Conservation (phyloP, 495 filamentous ascomycete genomes). For the Penicillium paradoxum region DNA sequence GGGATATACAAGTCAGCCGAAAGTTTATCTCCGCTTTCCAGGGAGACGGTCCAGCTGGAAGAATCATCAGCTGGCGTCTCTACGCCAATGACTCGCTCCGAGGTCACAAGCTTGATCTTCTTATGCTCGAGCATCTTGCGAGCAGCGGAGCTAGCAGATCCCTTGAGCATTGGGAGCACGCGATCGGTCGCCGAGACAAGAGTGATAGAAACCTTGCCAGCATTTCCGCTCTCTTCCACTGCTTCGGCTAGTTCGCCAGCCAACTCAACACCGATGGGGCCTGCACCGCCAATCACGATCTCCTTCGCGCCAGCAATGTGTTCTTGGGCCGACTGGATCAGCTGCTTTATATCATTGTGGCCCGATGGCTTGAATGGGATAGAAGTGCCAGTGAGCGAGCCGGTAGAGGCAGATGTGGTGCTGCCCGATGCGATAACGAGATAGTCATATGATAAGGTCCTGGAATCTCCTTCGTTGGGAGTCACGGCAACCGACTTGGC, state of each 20-base stretch:
- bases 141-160: slow-evolving; percentile 21
- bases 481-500: slow-evolving; percentile 40
- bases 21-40: slow-evolving; percentile 39
- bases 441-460: slow-evolving; percentile 44
- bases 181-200: slow-evolving; percentile 36
- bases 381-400: slow-evolving; percentile 30
- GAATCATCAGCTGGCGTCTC: slow-evolving; percentile 8
- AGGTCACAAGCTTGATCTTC: slow-evolving; percentile 25
- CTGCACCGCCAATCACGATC: slow-evolving; percentile 64
- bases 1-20: slow-evolving; percentile 58
- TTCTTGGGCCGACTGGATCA: slow-evolving; percentile 41
- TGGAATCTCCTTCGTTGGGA: slow-evolving; percentile 19
- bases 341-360: slow-evolving; percentile 37
- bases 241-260: slow-evolving; percentile 55
- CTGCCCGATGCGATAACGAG: slow-evolving; percentile 51
- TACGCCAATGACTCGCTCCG: slow-evolving; percentile 15
- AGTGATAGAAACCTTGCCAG: slow-evolving; percentile 38
- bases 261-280: slow-evolving; percentile 61
- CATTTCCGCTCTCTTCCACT: slow-evolving; percentile 32
- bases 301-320: slow-evolving; percentile 48
- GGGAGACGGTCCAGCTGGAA: slow-evolving; percentile 27
- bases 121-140: slow-evolving; percentile 22
- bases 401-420: slow-evolving; percentile 42
- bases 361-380: slow-evolving; percentile 50
- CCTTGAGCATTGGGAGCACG: slow-evolving; percentile 31